These are phyloP conservation scores for Entomortierella parvispora DNA, from an alignment of 192 early-diverging fungal genomes.

Conservation along the genomic window DNA sequence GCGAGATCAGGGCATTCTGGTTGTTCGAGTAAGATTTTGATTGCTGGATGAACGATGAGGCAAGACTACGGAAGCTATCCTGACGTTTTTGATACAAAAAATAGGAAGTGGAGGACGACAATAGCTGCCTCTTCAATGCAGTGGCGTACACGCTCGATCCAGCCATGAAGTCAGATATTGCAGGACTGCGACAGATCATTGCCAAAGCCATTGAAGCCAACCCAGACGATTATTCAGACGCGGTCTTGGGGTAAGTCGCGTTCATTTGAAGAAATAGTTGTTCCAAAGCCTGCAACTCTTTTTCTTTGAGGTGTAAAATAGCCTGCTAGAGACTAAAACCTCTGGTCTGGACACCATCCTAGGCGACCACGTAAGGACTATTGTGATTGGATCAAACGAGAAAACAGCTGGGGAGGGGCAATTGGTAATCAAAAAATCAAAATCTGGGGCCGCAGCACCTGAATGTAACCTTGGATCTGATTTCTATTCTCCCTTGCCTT, in stretches of 20 bases:
- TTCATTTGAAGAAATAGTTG: background rate
- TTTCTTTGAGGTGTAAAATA: background rate
- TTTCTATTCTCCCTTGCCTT: too few species aligned
- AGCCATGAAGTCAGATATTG: slow-evolving; percentile 38
- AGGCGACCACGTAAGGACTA: slow-evolving; percentile 61
- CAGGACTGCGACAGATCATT: slow-evolving; percentile 49
- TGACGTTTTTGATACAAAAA: background rate
- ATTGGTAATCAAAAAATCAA: slow-evolving; percentile 63
- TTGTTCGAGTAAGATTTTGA: slow-evolving; percentile 36
- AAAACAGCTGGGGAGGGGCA: slow-evolving; percentile 84
- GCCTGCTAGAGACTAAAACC: background rate
- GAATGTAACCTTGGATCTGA: slow-evolving; percentile 1
- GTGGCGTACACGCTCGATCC: slow-evolving; percentile 56
- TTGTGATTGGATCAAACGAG: slow-evolving; percentile 70
- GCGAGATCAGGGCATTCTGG: slow-evolving; percentile 38
- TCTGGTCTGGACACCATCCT: background rate
- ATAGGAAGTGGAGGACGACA: slow-evolving; percentile 76
- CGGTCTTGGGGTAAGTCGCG: slow-evolving; percentile 65
- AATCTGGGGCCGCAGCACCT: slow-evolving; percentile 9
- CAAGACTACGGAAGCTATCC: too few species aligned
- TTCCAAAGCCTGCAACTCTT: background rate
- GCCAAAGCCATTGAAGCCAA: slow-evolving; percentile 61
- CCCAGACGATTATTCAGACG: slow-evolving; percentile 67
- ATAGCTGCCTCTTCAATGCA: slow-evolving; percentile 76
- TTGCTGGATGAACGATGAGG: too few species aligned